phyloP scores from a whole-genome alignment of 306 rosid species.

The Glycyrrhiza uralensis region DNA sequence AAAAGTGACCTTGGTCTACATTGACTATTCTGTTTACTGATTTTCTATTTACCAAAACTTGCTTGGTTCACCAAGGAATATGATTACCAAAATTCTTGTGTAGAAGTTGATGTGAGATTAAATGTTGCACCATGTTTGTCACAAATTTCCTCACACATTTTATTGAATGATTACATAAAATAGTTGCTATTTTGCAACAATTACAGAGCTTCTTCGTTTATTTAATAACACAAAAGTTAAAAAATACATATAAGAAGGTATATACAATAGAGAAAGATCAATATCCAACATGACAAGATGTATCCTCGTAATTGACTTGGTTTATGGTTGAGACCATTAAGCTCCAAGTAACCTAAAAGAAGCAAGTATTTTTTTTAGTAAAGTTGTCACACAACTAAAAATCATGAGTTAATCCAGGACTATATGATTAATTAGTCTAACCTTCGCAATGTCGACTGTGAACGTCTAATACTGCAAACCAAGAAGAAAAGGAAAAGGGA shows the following conservation, averaged over 20 bases:
- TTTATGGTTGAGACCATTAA: slow-evolving; percentile 17
- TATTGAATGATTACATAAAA: slow-evolving; percentile 24
- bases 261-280: slow-evolving; percentile 23
- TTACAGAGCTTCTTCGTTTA: slow-evolving; percentile 14
- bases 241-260: not conserved
- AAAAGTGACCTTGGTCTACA: too few relatives aligned
- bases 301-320: not conserved
- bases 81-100: too few relatives aligned
- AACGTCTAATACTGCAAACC: slow-evolving; percentile 56
- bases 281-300: not conserved
- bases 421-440: slow-evolving; percentile 18
- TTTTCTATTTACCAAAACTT: too few relatives aligned
- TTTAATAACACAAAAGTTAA: not conserved
- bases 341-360: slow-evolving; percentile 50
- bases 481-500: not conserved
- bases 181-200: not conserved
- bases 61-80: too few relatives aligned
- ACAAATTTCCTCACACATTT: slow-evolving; percentile 20
- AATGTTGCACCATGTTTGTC: not conserved
- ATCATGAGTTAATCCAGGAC: not conserved
- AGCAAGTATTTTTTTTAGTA: not conserved
- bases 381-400: not conserved
- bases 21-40: too few relatives aligned
- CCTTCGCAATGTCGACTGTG: slow-evolving; percentile 64
- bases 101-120: not conserved